Conservation (phyloP, 495 filamentous ascomycete species). For the Cetradonia linearis region DNA sequence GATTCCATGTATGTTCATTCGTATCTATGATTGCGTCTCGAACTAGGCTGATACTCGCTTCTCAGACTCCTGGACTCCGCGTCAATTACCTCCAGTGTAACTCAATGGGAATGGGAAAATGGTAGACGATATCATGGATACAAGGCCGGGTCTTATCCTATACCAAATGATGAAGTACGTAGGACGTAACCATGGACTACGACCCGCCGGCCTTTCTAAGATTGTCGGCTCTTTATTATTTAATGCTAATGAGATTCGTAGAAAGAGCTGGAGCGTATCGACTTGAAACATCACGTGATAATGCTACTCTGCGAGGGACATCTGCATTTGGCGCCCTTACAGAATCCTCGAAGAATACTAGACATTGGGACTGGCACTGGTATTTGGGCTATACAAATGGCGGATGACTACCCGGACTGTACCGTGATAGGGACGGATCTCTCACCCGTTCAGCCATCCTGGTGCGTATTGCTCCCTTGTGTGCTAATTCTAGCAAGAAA, state of each 20-base stretch:
- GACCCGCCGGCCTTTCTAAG: background rate
- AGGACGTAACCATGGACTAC: background rate
- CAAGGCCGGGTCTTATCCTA: constrained; percentile 47
- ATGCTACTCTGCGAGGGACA: constrained; percentile 42
- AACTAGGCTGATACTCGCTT: background rate
- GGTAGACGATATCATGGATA: constrained; percentile 48
- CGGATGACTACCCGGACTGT: constrained; percentile 43
- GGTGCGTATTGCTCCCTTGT: constrained; percentile 21
- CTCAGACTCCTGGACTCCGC: constrained; percentile 16
- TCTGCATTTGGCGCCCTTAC: constrained; percentile 50
- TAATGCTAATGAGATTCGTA: constrained; percentile 4
- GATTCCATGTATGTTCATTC: constrained; percentile 14
- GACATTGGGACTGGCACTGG: constrained; percentile 64
- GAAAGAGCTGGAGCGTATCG: constrained; percentile 43
- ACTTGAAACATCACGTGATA: constrained; percentile 53
- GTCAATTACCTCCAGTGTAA: constrained; percentile 41
- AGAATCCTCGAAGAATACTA: constrained; percentile 46
- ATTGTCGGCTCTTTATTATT: background rate
- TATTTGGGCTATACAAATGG: constrained; percentile 61
- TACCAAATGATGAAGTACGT: constrained; percentile 45
- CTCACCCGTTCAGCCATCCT: constrained; percentile 51
- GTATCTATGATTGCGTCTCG: background rate
- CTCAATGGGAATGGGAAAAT: constrained; percentile 44
- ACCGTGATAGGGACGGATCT: constrained; percentile 53
- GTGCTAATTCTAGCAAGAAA: background rate